Base-by-base conservation (phyloP, 805 yeast species). In the Starmera caribaea region DNA sequence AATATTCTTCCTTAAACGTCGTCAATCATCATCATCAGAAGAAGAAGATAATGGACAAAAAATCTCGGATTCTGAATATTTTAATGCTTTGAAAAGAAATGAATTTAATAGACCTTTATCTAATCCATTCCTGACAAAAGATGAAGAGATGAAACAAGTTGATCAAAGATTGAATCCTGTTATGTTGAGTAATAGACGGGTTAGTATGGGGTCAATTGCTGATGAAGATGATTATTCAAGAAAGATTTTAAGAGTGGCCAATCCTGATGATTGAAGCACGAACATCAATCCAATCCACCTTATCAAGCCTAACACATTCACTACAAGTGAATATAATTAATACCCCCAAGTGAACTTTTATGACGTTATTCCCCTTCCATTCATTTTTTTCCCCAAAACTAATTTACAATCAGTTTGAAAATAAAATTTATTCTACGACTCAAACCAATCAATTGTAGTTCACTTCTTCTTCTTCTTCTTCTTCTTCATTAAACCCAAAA, bases 121-220 rank as follows among this genome's bases (percentile, higher is more conserved):
- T 2, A 79, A 81, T 52, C 88, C 88, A 39, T 79, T 81, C 51
- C 75, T 74, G 17, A 68, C 71, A 36, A 77, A 79, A 1, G 68
- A 70, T n/a, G 81, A 76, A 48, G 69, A 58, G 17, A 49, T 52
- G 50, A 59, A 58, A 21, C 49, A 51, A 50, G 59, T 70, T 35
- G 89, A 76, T 57, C 87, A 82, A 37, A 67, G 88, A 41, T 61
- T 81, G 45, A 80, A 81, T 56, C 87, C 88, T 1, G 72, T 76
- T 34, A 77, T 83, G 81, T 65, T 83, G 58, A 95, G 94, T 31
- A 76, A 89, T 54, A 76, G 95, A 53, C 68, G 96, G 47, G 69
- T 85, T 45, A 78, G 88, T 51, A 90, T 84, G 51, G 96, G 96
- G 5, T 79, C 90, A 3, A 66, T 89, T 39, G 89, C 94, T 10